phyloP scores from a whole-genome alignment of 306 rosid genomes.

The Medicago arabica region DNA sequence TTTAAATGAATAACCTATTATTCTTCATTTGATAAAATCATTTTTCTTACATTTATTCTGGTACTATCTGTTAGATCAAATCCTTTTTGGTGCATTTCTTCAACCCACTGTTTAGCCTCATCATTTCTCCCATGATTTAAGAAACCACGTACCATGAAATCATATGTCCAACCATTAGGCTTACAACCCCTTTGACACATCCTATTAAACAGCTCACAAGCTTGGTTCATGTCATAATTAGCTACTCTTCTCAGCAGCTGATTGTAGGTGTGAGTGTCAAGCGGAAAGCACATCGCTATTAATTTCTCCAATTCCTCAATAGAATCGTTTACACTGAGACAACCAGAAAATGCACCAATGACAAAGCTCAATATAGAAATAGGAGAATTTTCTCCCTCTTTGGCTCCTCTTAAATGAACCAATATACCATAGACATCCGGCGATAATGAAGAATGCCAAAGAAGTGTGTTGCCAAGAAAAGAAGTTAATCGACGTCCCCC shows the following conservation, averaged over 20 bases:
- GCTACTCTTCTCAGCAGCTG: constrained; percentile 61
- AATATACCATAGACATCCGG: constrained; percentile 58
- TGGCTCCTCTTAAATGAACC: constrained; percentile 51
- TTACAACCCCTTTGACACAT: constrained; percentile 61
- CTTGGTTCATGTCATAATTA: constrained; percentile 53
- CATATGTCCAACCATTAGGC: constrained; percentile 74
- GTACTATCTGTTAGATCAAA: constrained; percentile 46
- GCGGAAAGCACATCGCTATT: constrained; percentile 72
- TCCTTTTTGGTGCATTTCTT: constrained; percentile 60
- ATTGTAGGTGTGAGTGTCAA: constrained; percentile 68
- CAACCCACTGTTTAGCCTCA: constrained; percentile 61
- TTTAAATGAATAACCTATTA: constrained; percentile 34
- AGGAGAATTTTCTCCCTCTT: constrained; percentile 45
- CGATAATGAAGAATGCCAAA: constrained; percentile 61
- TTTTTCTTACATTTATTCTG: constrained; percentile 34
- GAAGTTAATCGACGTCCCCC: constrained; percentile 69
- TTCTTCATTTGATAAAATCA: constrained; percentile 50
- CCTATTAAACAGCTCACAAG: constrained; percentile 58
- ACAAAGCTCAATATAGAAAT: constrained; percentile 55
- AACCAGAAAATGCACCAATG: constrained; percentile 71
- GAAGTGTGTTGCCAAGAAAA: constrained; percentile 70
- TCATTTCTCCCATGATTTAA: constrained; percentile 56
- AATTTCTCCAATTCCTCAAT: constrained; percentile 59
- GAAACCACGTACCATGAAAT: constrained; percentile 62
- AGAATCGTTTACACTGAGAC: constrained; percentile 44